Evolutionary conservation across 1,284 basidiomycete species (phyloP), one percentile per base, ranked within the genome.

Genomic region (Takashimella koratensis): DNA sequence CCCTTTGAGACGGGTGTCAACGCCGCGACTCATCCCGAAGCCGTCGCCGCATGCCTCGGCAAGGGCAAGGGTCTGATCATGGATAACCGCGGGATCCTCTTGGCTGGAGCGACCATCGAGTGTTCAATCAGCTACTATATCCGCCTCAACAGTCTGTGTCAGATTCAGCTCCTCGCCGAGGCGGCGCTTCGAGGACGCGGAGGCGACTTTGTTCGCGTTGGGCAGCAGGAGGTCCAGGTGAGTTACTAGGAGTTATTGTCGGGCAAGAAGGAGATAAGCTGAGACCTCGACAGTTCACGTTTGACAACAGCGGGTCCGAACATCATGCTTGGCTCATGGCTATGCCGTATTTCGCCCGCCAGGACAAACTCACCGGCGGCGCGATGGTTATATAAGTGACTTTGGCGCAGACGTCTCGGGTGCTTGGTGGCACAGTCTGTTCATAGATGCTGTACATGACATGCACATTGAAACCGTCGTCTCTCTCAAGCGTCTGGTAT

Each of bases 321-420:
- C 64, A 66, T 45, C 64, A 66, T 27, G 60, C 60, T 5, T 66
- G 62, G 62, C 45, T 64, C 53, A 62, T 66, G 58, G 60, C 54
- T n/a, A 57, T 62, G 58, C 64, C 64, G 5, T 62, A 64, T 45
- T 66, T 60, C 42, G 53, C 58, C 23, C 53, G 56, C 6, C 49
- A 56, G 20, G 47, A 50, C 25, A 51, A 26, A 30, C 48, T 52
- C 41, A 54, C 55, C n/a, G 58, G 52, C 19, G 58, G 58, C 3
- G 53, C 53, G 6, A 47, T 43, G 36, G 53, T 51, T 12, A 42
- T 51, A n/a, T 54, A 52, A 19, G 19, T 44, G 40, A 20, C 39
- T n/a, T n/a, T n/a, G n/a, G n/a, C n/a, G n/a, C n/a, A n/a, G n/a
- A n/a, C n/a, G n/a, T n/a, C n/a, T n/a, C n/a, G n/a, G n/a, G n/a